Conservation (phyloP, 805 yeast species). For the Kregervanrija pseudodelftensis region DNA sequence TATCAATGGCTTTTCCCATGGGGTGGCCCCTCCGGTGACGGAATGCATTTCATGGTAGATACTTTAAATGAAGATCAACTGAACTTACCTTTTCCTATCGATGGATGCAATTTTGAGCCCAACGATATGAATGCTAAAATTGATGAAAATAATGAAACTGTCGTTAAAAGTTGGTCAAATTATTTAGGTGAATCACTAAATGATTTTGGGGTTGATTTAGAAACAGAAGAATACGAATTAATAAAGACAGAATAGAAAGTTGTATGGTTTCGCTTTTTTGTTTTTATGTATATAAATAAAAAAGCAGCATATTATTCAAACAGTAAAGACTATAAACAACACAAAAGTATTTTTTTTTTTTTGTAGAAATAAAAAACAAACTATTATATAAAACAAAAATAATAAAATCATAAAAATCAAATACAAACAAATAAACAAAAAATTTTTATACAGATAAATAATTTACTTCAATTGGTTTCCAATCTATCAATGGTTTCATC, state of each 20-base stretch:
- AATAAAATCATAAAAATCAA: constrained; percentile 1
- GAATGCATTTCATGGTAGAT: constrained; percentile 48
- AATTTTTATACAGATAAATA: background rate
- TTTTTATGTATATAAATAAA: no score
- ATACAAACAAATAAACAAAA: background rate
- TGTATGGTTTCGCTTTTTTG: no score
- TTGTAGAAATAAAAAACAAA: background rate
- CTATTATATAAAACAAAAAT: background rate
- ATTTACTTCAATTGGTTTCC: background rate
- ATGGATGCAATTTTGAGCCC: constrained; percentile 43
- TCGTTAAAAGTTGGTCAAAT: constrained; percentile 48
- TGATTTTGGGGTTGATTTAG: constrained; percentile 85
- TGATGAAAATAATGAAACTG: constrained; percentile 13
- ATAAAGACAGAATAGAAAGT: background rate
- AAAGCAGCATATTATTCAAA: no score
- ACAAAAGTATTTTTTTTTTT: background rate
- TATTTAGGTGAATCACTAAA: constrained; percentile 75
- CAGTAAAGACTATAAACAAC: no score
- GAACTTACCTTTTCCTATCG: constrained; percentile 90
- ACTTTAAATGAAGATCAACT: constrained; percentile 54
- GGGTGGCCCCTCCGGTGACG: constrained; percentile 55
- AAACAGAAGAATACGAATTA: constrained; percentile 37
- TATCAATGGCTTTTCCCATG: constrained; percentile 68
- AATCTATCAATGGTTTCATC: constrained; percentile 31
- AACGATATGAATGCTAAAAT: background rate